These are phyloP conservation scores for Lecanicillium sp. DNA, from an alignment of 2,329 filamentous ascomycete species.

Conservation along the genomic window DNA sequence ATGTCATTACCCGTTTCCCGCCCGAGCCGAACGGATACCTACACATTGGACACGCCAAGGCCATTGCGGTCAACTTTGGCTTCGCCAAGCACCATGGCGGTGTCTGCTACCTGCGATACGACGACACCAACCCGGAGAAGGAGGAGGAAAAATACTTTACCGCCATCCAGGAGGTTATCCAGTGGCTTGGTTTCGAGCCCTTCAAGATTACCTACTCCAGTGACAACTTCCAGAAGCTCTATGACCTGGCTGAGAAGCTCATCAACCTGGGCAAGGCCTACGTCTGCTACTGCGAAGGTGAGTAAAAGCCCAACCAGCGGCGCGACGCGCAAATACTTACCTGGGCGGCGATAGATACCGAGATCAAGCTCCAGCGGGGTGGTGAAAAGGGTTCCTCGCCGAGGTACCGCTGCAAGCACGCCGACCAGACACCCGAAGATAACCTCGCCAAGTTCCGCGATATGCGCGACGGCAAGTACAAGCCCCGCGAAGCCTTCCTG, in stretches of 20 bases:
- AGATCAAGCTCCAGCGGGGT: conserved; percentile 82
- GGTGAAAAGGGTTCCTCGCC: conserved; percentile 58
- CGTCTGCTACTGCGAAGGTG: conserved; percentile 70
- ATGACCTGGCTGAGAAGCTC: conserved; percentile 80
- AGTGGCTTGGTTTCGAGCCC: conserved; percentile 61
- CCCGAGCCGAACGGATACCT: conserved; percentile 90
- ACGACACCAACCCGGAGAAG: conserved; percentile 91
- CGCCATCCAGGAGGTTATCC: conserved; percentile 81
- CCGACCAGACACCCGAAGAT: conserved; percentile 64
- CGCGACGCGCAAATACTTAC: conserved; percentile 3
- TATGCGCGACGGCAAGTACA: conserved; percentile 89
- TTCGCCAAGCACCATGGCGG: conserved; percentile 83
- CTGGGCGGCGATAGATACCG: conserved; percentile 43
- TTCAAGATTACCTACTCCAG: conserved; percentile 70
- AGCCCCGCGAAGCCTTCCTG: conserved; percentile 72
- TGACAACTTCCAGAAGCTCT: conserved; percentile 83
- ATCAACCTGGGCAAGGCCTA: conserved; percentile 67
- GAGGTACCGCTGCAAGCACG: conserved; percentile 74
- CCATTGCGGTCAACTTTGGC: conserved; percentile 93
- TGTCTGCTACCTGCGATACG: conserved; percentile 49
- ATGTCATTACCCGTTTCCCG: conserved; percentile 66
- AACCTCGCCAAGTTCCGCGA: conserved; percentile 78
- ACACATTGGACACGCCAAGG: conserved; percentile 91
- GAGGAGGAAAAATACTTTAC: conserved; percentile 86
- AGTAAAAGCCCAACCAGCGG: not conserved